These are phyloP conservation scores for Zygosaccharomyces pseudobailii DNA, from an alignment of 1,139 yeast genomes.

Conservation along the genomic window DNA sequence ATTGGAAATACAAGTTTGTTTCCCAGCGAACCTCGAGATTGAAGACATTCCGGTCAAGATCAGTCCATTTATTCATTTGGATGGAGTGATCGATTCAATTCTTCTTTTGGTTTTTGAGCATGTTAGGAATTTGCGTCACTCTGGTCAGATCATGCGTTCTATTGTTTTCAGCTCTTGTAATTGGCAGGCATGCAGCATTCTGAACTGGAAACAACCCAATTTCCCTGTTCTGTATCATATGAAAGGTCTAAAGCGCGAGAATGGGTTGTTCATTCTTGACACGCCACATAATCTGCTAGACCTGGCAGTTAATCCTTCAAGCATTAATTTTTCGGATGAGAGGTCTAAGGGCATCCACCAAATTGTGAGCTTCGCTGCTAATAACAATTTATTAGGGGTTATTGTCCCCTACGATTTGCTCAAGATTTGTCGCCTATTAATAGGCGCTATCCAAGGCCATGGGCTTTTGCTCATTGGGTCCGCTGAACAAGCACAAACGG, in stretches of 20 bases:
- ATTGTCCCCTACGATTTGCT: slow-evolving; percentile 70
- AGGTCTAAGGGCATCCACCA: slow-evolving; percentile 53
- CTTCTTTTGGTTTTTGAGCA: slow-evolving; percentile 72
- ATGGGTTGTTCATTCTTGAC: slow-evolving; percentile 38
- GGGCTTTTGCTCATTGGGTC: slow-evolving; percentile 74
- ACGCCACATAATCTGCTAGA: slow-evolving; percentile 29
- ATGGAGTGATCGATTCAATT: slow-evolving; percentile 70
- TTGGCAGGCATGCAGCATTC: slow-evolving; percentile 81
- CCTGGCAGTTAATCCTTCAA: slow-evolving; percentile 17
- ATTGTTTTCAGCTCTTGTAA: slow-evolving; percentile 81
- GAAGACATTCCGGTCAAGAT: slow-evolving; percentile 48
- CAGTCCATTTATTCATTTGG: slow-evolving; percentile 47
- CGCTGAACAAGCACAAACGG: slow-evolving; percentile 21
- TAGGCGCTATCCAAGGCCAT: slow-evolving; percentile 68
- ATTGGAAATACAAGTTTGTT: slow-evolving; percentile 71
- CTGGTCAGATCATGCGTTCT: slow-evolving; percentile 43
- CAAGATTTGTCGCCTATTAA: slow-evolving; percentile 67
- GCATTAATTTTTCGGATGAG: slow-evolving; percentile 36
- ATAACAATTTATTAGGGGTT: slow-evolving; percentile 79
- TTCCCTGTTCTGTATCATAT: slow-evolving; percentile 87
- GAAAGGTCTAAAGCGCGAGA: slow-evolving; percentile 49
- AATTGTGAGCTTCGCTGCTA: slow-evolving; percentile 67
- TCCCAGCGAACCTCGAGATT: slow-evolving; percentile 71
- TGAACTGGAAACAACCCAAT: slow-evolving; percentile 98
- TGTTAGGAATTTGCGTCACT: slow-evolving; percentile 51